phyloP scores from a whole-genome alignment of 2,329 filamentous ascomycete genomes.

The Thielaviopsis euricoi region DNA sequence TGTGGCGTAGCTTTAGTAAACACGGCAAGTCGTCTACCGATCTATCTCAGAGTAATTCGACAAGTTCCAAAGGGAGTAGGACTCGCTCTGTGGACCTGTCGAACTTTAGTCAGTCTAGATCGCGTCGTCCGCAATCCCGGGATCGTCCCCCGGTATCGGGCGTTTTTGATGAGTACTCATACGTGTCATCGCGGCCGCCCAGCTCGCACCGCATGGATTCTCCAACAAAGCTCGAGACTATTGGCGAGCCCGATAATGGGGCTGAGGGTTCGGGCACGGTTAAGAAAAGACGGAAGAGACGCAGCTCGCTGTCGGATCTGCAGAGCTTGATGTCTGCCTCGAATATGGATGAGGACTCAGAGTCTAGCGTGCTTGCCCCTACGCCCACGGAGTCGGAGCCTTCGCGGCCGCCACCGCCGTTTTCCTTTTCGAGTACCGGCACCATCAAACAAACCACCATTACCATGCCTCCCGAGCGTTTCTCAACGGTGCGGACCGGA shows the following conservation, averaged over 20 bases:
- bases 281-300: constrained; percentile 56
- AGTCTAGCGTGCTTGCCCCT: constrained; percentile 8
- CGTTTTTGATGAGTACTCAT: constrained; percentile 39
- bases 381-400: not conserved
- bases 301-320: constrained; percentile 83
- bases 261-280: constrained; percentile 20
- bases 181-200: constrained; percentile 25
- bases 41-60: constrained; percentile 11
- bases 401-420: not conserved
- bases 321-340: constrained; percentile 49
- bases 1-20: constrained; percentile 84
- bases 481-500: constrained; percentile 17
- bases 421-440: not conserved
- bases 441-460: constrained; percentile 11
- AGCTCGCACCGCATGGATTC: constrained; percentile 39
- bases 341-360: constrained; percentile 25
- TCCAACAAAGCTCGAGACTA: constrained; percentile 36
- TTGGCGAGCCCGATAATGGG: constrained; percentile 38
- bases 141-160: constrained; percentile 45
- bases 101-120: constrained; percentile 16
- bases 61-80: constrained; percentile 25
- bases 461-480: constrained; percentile 10
- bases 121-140: constrained; percentile 35
- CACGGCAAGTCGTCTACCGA: constrained; percentile 11
- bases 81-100: constrained; percentile 61